Conservation (phyloP, 805 yeast species). For the Saturnispora mendoncae region DNA sequence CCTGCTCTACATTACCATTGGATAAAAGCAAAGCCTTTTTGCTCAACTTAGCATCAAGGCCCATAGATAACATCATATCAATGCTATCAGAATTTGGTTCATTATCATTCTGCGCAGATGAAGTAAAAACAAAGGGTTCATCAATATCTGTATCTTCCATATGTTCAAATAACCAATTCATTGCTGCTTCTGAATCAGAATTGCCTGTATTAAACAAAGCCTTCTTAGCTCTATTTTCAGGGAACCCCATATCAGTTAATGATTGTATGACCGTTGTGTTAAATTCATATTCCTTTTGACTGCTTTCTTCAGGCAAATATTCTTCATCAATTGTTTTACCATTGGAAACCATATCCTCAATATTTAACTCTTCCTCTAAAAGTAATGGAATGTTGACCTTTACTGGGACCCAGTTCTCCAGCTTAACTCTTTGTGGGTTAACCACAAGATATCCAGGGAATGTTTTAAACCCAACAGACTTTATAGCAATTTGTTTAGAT, state of each 20-base stretch:
- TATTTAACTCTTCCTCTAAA: conserved; percentile 34
- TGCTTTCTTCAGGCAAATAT: conserved; percentile 28
- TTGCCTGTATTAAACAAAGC: conserved; percentile 74
- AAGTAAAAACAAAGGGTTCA: conserved; percentile 39
- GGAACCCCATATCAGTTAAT: conserved; percentile 82
- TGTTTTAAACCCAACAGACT: conserved; percentile 43
- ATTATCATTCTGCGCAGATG: conserved; percentile 2
- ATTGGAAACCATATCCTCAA: conserved; percentile 34
- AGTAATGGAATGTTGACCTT: conserved; percentile 69
- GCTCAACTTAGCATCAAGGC: conserved; percentile 60
- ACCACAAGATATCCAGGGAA: conserved; percentile 66
- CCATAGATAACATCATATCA: conserved; percentile 58
- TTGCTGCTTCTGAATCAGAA: conserved; percentile 53
- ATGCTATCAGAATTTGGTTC: conserved; percentile 29
- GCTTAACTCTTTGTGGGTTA: conserved; percentile 69
- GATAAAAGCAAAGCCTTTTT: conserved; percentile 59
- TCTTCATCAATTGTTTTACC: conserved; percentile 36
- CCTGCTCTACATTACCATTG: conserved; percentile 54
- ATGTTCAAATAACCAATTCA: conserved; percentile 85
- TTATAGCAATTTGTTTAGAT: conserved; percentile 29
- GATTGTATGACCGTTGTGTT: conserved; percentile 45
- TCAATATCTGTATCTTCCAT: conserved; percentile 81
- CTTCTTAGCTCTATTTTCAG: conserved; percentile 51
- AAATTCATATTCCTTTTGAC: conserved; percentile 37
- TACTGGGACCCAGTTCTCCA: conserved; percentile 85